Evolutionary conservation across 164 flowering plant genomes (phyloP).

Genomic region (Annona cherimola): DNA sequence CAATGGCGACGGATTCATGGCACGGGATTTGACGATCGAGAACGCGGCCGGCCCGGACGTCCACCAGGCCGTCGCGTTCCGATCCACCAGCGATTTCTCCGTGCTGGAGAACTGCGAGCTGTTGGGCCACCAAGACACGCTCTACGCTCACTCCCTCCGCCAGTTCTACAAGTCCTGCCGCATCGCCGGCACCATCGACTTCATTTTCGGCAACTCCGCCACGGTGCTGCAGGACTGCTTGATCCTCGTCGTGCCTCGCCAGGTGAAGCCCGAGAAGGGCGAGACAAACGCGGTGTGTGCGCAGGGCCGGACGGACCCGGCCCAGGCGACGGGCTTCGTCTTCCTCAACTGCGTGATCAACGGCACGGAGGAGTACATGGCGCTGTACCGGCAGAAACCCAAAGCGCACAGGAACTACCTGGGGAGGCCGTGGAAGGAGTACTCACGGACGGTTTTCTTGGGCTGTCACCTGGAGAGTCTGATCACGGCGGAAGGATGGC

Average conservation of each 20-base stretch:
- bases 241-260: slow-evolving; percentile 16
- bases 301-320: slow-evolving; percentile 71
- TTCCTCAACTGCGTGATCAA: slow-evolving; percentile 58
- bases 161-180: slow-evolving; percentile 18
- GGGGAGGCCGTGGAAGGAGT: slow-evolving; percentile 96
- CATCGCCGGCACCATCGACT: slow-evolving; percentile 15
- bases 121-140: slow-evolving; percentile 23
- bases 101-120: slow-evolving; percentile 15
- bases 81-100: slow-evolving; percentile 14
- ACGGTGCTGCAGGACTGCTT: slow-evolving; percentile 12
- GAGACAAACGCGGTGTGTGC: slow-evolving; percentile 16
- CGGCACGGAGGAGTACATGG: slow-evolving; percentile 74
- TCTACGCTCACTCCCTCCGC: slow-evolving; percentile 21
- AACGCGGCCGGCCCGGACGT: slow-evolving; percentile 21
- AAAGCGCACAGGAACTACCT: slow-evolving; percentile 56
- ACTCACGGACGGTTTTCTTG: slow-evolving; percentile 68
- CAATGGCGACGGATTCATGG: slow-evolving; percentile 24
- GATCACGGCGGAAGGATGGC: slow-evolving; percentile 59
- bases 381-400: slow-evolving; percentile 38
- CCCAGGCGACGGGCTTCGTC: slow-evolving; percentile 73
- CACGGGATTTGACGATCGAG: slow-evolving; percentile 14
- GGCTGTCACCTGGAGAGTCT: slow-evolving; percentile 40
- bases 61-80: slow-evolving; percentile 22
- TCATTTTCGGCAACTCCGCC: slow-evolving; percentile 23
- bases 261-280: slow-evolving; percentile 9